Percentiles rank a stretch among this genome's conserved stretches.
phyloP scores from a whole-genome alignment of 2,329 filamentous ascomycete genomes.

The Penicillium sp. region DNA sequence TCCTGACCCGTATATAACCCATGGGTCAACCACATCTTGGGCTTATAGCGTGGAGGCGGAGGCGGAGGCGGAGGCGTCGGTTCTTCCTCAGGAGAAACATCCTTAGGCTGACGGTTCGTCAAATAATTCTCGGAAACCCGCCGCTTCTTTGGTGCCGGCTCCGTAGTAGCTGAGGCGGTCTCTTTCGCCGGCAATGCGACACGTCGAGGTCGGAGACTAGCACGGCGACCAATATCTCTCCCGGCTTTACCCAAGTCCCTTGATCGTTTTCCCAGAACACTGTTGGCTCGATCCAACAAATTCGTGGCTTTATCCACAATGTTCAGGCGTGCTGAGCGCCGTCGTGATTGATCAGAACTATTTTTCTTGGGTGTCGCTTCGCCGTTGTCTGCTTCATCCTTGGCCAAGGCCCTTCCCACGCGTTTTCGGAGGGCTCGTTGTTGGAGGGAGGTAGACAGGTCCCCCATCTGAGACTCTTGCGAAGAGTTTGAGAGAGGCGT shows the following conservation, averaged over 20 bases:
- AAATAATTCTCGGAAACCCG: slow-evolving; percentile 42
- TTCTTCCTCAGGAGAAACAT: slow-evolving; percentile 22
- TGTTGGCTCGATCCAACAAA: slow-evolving; percentile 48
- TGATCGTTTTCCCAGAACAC: slow-evolving; percentile 60
- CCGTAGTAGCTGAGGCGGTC: slow-evolving; percentile 14
- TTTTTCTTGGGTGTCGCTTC: slow-evolving; percentile 24
- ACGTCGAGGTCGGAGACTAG: slow-evolving; percentile 56
- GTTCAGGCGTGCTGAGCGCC: slow-evolving; percentile 46
- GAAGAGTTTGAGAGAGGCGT: slow-evolving; percentile 38
- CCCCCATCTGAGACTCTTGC: slow-evolving; percentile 26
- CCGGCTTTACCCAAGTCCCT: slow-evolving; percentile 54
- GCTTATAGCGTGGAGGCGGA: slow-evolving; percentile 41
- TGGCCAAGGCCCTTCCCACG: slow-evolving; percentile 29
- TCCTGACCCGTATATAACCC: slow-evolving; percentile 86
- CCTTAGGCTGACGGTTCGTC: slow-evolving; percentile 22
- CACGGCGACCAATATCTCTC: slow-evolving; percentile 56
- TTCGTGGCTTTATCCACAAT: slow-evolving; percentile 45
- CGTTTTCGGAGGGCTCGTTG: slow-evolving; percentile 34
- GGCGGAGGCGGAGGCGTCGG: slow-evolving; percentile 18
- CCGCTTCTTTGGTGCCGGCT: slow-evolving; percentile 41
- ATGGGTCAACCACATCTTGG: slow-evolving; percentile 75
- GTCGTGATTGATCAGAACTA: slow-evolving; percentile 30
- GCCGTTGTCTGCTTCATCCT: slow-evolving; percentile 25
- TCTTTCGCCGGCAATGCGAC: slow-evolving; percentile 28
- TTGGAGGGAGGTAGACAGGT: slow-evolving; percentile 26